Percentiles rank a stretch among this genome's conserved stretches.
These are phyloP conservation scores for Carallia brachiata DNA, from an alignment of 345 rosid species.

Conservation along the genomic window DNA sequence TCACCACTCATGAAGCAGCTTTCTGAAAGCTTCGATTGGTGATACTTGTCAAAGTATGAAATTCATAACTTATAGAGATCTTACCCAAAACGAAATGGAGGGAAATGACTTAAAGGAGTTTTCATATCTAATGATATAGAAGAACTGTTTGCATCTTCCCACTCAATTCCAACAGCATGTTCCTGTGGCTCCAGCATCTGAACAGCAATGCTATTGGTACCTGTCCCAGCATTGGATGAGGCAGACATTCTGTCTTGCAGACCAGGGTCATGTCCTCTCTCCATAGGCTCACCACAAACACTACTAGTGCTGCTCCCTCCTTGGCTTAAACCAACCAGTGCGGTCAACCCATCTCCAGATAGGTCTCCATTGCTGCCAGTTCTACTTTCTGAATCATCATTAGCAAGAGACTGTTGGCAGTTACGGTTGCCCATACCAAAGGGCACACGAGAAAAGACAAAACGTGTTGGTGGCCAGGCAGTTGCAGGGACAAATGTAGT, in stretches of 20 bases:
- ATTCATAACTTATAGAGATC: conserved; percentile 10
- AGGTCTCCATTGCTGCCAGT: conserved; percentile 68
- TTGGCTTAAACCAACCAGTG: conserved; percentile 79
- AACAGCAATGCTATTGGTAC: conserved; percentile 47
- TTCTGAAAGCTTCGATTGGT: conserved; percentile 8
- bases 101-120: conserved; percentile 93
- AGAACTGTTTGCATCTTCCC: conserved; percentile 67
- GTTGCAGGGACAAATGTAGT: conserved; percentile 71
- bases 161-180: conserved; percentile 57
- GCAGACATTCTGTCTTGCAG: conserved; percentile 44
- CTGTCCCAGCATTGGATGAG: conserved; percentile 40
- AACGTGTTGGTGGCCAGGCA: conserved; percentile 87
- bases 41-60: neutral
- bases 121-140: conserved; percentile 86
- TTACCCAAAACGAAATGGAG: conserved; percentile 98
- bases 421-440: conserved; percentile 68
- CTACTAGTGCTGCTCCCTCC: conserved; percentile 49
- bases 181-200: conserved; percentile 71
- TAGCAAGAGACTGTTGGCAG: conserved; percentile 71
- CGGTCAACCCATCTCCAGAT: conserved; percentile 89
- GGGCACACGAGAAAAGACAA: conserved; percentile 92
- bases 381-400: conserved; percentile 83
- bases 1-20: neutral
- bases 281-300: conserved; percentile 55
- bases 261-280: conserved; percentile 52